phyloP scores from a whole-genome alignment of 192 early-diverging fungal species.

The Dissophora ornata region DNA sequence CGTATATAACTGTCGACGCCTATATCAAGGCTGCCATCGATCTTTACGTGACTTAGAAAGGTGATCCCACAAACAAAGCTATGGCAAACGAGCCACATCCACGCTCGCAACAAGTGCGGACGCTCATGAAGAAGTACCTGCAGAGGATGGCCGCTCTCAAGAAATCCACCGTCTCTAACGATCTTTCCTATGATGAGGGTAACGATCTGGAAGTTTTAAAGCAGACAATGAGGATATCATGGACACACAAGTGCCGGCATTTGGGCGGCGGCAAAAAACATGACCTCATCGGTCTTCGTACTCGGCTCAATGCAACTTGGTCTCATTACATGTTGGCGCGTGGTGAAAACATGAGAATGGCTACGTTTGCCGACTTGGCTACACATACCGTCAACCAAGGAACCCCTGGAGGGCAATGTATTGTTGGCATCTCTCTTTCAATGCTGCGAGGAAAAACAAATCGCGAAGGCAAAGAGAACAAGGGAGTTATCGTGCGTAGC shows the following conservation, averaged over 20 bases:
- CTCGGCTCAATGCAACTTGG: slow-evolving; percentile 5
- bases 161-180: neutral
- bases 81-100: slow-evolving; percentile 6
- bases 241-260: neutral
- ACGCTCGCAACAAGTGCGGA: neutral
- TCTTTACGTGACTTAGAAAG: slow-evolving; percentile 1
- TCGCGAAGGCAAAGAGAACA: too few species aligned
- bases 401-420: neutral
- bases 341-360: neutral
- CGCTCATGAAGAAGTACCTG: too few species aligned
- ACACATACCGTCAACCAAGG: neutral
- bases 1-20: neutral
- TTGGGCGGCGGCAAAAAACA: neutral
- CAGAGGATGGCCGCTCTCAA: neutral
- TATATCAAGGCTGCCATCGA: slow-evolving; percentile 1
- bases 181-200: neutral
- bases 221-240: neutral
- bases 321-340: slow-evolving; percentile 6
- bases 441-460: slow-evolving; percentile 13
- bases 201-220: slow-evolving; percentile 1
- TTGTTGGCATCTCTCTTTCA: neutral
- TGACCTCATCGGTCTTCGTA: too few species aligned
- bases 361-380: neutral
- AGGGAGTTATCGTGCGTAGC: neutral
- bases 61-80: neutral